A percentile compares a stretch with the other conserved stretches of the same genome.
These are phyloP conservation scores for Diplotaxis tenuifolia DNA, from an alignment of 345 rosid species.

Conservation along the genomic window DNA sequence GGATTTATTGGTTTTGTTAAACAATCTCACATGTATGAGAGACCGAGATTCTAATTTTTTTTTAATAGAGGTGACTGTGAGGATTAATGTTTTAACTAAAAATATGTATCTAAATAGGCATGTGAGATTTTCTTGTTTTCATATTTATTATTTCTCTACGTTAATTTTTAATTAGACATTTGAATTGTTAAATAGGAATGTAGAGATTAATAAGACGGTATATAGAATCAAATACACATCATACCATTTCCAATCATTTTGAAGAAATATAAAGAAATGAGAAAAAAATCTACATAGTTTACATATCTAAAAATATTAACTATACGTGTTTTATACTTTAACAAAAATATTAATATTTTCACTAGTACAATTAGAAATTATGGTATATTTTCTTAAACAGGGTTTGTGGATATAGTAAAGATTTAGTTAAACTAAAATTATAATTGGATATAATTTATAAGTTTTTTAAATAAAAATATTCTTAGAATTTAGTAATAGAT, in stretches of 20 bases:
- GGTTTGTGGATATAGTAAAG: too few species aligned
- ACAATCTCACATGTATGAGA: constrained; percentile 17
- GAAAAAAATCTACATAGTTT: too few species aligned
- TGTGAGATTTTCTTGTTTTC: constrained; percentile 19
- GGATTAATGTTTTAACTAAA: neutral
- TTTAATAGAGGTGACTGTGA: neutral
- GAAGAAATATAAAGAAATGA: too few species aligned
- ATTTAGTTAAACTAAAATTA: too few species aligned
- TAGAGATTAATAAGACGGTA: neutral
- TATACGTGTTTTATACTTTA: too few species aligned
- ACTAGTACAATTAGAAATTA: too few species aligned
- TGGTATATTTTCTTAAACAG: too few species aligned
- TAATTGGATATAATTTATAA: too few species aligned
- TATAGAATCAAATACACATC: neutral
- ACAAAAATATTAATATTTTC: too few species aligned
- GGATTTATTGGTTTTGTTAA: constrained; percentile 27
- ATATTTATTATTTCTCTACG: neutral
- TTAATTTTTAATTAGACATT: neutral
- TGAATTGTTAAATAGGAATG: neutral
- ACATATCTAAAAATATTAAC: too few species aligned
- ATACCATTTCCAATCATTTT: neutral
- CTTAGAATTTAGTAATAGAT: too few species aligned
- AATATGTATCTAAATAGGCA: neutral
- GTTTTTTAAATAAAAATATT: too few species aligned
- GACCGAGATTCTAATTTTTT: constrained; percentile 2